Evolutionary conservation across 768 basidiomycete species (phyloP), one percentile per base, ranked within the genome.

Genomic region (Tulasnella sp.): DNA sequence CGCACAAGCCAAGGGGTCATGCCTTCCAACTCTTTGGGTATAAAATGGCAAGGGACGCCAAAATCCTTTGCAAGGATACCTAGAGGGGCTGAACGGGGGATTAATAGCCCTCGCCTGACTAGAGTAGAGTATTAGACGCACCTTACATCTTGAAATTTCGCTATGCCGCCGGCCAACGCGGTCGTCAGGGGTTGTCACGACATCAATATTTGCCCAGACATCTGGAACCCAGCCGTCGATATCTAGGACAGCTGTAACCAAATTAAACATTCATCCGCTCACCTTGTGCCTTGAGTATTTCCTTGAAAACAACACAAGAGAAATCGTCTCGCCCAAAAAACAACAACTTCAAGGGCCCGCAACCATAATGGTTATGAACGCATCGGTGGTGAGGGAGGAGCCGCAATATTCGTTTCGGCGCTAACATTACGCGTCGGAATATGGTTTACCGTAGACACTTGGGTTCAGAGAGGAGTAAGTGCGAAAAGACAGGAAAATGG

Each of bases 251-350:
- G n/a, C n/a, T n/a, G n/a, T n/a, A n/a, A n/a, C n/a, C n/a, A n/a
- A n/a, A n/a, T n/a, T n/a, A n/a, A n/a, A n/a, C n/a, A n/a, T n/a
- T n/a, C n/a, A n/a, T n/a, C n/a, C 5, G 17, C 73, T 64, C 57
- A 86, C 91, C 89, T 70, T 68, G 68, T 4, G 85, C 84, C 15
- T 71, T 66, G 58, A 85, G 72, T 1, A 94, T 69, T 57, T 83
- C 75, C 53, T 78, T 70, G 50, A 96, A 76, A 2, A 90, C 81
- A 5, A 73, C 70, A 66, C 85, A 85, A 1, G 92, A 94, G 70
- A 94, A 94, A 65, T 83, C 80, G 68, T 93, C 92, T 17, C 89
- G 85, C 52, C 92, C 92, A 67, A 90, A 80, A 69, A 90, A 94
- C 4, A 96, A 76, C 43, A 96, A 78, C n/a, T 81, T 78, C 68